Conservation (phyloP, 2,329 filamentous ascomycete genomes). For the Hypoxylon sp. region DNA sequence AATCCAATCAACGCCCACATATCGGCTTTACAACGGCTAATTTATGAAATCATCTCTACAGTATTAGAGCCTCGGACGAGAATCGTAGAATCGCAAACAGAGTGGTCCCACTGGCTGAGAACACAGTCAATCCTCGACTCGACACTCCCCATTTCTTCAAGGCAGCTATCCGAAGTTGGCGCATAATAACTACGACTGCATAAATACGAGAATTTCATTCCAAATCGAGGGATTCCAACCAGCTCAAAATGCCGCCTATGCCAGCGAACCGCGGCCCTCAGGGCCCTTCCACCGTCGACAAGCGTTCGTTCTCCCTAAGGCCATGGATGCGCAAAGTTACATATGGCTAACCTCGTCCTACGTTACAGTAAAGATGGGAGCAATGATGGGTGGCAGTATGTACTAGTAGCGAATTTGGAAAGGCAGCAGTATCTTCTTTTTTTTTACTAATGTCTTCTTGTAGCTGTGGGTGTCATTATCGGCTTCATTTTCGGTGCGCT, state of each 20-base stretch:
- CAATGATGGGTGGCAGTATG: conserved; percentile 98
- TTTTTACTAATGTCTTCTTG: conserved; percentile 30
- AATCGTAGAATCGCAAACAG: background rate
- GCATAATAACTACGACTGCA: background rate
- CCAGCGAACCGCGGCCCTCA: conserved; percentile 65
- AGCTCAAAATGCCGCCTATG: conserved; percentile 66
- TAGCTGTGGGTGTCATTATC: conserved; percentile 95
- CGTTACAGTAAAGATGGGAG: conserved; percentile 91
- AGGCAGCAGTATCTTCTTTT: background rate
- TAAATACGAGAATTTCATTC: background rate
- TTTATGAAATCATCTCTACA: conserved; percentile 27
- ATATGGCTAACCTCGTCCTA: conserved; percentile 53
- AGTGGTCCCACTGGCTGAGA: conserved; percentile 23
- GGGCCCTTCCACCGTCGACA: conserved; percentile 79
- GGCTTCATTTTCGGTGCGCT: conserved; percentile 93
- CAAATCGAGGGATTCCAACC: conserved; percentile 1
- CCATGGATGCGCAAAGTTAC: background rate
- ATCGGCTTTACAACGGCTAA: conserved; percentile 38
- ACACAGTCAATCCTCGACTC: conserved; percentile 6
- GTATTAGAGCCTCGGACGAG: conserved; percentile 21
- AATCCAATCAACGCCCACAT: conserved; percentile 6
- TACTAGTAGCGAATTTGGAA: conserved; percentile 45
- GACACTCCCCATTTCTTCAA: background rate
- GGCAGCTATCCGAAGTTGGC: background rate
- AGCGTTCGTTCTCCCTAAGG: conserved; percentile 64